These are phyloP conservation scores for Gloeostereum incarnatum DNA, from an alignment of 768 basidiomycete species.

Conservation along the genomic window DNA sequence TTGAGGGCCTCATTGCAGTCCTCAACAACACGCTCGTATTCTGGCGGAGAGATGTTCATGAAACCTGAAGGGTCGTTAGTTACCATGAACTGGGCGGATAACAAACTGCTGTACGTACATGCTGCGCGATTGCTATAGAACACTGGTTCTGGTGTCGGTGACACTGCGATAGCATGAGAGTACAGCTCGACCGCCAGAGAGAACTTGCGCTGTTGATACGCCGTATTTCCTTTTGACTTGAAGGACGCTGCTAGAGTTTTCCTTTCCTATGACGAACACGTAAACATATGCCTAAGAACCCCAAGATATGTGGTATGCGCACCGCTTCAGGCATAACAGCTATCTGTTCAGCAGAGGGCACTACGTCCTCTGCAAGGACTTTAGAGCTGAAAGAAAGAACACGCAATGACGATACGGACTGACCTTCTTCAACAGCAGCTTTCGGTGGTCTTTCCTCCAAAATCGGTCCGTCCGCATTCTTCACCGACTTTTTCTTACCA, in stretches of 20 bases:
- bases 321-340: conserved; percentile 52
- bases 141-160: conserved; percentile 79
- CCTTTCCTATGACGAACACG: conserved; percentile 42
- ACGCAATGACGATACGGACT: conserved; percentile 8
- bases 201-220: conserved; percentile 58
- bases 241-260: conserved; percentile 48
- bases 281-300: not conserved
- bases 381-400: conserved; percentile 9
- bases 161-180: conserved; percentile 64
- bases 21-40: conserved; percentile 70
- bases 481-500: conserved; percentile 53
- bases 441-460: conserved; percentile 64
- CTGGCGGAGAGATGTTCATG: conserved; percentile 82
- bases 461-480: conserved; percentile 63
- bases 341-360: conserved; percentile 46
- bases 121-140: conserved; percentile 98
- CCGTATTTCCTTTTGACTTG: conserved; percentile 64
- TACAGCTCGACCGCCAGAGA: conserved; percentile 53
- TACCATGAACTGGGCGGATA: not conserved
- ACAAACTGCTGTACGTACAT: conserved; percentile 41
- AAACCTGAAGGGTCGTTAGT: conserved; percentile 46
- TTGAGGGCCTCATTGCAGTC: conserved; percentile 88
- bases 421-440: conserved; percentile 23
- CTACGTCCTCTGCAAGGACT: conserved; percentile 26
- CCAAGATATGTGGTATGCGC: conserved; percentile 11